Conservation (phyloP, 176 grass and related monocot species). For the Oryza rufipogon region DNA sequence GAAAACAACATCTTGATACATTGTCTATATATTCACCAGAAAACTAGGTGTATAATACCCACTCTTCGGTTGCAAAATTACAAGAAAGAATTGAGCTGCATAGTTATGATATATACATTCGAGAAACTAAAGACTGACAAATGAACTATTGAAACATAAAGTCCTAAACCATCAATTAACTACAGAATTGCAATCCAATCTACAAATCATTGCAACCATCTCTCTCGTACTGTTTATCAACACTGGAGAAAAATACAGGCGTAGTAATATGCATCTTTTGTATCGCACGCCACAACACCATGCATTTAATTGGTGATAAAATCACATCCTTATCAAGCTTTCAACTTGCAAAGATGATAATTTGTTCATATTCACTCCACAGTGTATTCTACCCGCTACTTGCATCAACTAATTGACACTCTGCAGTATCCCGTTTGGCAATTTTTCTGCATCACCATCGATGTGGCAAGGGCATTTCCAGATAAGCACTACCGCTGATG, state of each 20-base stretch:
- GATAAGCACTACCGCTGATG: not conserved
- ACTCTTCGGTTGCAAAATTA: not conserved
- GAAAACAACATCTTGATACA: not conserved
- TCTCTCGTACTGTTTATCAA: not conserved
- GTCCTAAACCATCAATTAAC: not conserved
- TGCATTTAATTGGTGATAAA: not conserved
- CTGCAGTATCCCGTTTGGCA: slow-evolving; percentile 3
- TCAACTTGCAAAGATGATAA: slow-evolving; percentile 2
- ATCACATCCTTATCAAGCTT: not conserved
- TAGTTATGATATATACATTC: not conserved
- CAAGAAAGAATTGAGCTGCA: not conserved
- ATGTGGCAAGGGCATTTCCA: slow-evolving; percentile 17
- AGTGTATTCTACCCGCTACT: not conserved
- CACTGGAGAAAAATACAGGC: not conserved
- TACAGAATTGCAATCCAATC: not conserved
- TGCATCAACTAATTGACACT: not conserved
- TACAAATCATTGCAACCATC: not conserved
- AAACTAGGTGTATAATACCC: not conserved
- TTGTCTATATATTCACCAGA: not conserved
- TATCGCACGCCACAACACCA: not conserved
- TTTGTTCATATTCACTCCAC: slow-evolving; percentile 37
- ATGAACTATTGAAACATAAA: not conserved
- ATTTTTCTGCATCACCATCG: slow-evolving; percentile 24
- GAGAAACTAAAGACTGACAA: not conserved
- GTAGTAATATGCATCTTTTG: not conserved